Base-by-base conservation (phyloP, 129 eudicot species). In the Lactuca sativa region DNA sequence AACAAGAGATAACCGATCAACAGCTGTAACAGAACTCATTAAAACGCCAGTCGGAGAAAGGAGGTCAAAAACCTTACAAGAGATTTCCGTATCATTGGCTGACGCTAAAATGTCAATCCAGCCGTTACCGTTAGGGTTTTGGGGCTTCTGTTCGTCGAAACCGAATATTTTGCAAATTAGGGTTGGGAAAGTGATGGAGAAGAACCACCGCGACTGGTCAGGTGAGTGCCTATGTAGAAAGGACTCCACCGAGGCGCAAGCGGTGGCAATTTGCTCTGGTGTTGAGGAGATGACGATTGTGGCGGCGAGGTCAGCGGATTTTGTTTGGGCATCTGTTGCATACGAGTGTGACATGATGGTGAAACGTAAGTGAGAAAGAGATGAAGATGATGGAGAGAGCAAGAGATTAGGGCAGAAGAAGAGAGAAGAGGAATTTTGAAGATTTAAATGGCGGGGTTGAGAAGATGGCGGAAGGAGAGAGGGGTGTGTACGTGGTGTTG, bases 141-240 rank as follows among this genome's bases (percentile, higher is more conserved):
- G 84, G 54, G 80, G 80, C 61, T 49, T 75, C 40, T 75, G 74
- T 59, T 82, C 93, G 52, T 85, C 89, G 79, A 86, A 86, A 71
- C 95, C 95, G 74, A 92, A 88, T 13, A 89, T 3, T 65, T 84
- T 84, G 72, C 89, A 92, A 58, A 92, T 89, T 74, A 92, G 87
- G 81, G 91, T 77, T 57, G 96, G 96, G 63, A 91, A 91, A 62
- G 97, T 69, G 82, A 86, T 33, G 84, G 97, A 88, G 87, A 88
- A 91, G 86, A 91, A 91, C 85, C 84, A 89, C 14, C 96, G 83
- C 40, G 83, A 62, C 71, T 88, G 97, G 81, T 91, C 97, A 0
- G 96, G 85, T 0, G 93, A 70, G 84, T 84, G 91, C 59, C 64
- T 78, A 13, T 64, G 81, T 47, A 91, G 86, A 53, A 83, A 89